phyloP scores from a whole-genome alignment of 2,329 filamentous ascomycete species.

The Ophiocordyceps polyrhachis-furcata region DNA sequence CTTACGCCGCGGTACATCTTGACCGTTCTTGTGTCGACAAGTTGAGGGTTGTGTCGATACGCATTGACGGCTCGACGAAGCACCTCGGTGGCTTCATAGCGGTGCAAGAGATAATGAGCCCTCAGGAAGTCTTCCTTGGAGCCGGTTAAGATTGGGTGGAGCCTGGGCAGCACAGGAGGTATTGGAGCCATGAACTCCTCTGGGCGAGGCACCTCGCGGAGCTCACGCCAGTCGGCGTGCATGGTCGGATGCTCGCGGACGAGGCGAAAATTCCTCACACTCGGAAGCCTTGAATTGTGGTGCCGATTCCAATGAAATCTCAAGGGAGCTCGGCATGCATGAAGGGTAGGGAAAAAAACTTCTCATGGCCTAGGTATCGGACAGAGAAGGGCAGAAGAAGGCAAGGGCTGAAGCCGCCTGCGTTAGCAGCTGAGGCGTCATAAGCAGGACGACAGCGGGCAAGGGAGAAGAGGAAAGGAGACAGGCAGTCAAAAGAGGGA shows the following conservation, averaged over 20 bases:
- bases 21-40: conserved; percentile 36
- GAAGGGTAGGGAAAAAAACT: too few relatives aligned
- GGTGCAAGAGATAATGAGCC: conserved; percentile 55
- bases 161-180: conserved; percentile 4
- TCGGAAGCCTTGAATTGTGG: too few relatives aligned
- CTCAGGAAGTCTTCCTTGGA: conserved; percentile 38
- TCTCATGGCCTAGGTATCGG: too few relatives aligned
- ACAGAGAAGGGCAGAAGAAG: too few relatives aligned
- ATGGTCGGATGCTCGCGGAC: neutral
- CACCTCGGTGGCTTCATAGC: conserved; percentile 54
- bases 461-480: too few relatives aligned
- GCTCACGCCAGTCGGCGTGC: neutral
- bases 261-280: neutral
- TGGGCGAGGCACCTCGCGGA: conserved; percentile 8
- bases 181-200: conserved; percentile 8
- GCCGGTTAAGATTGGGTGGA: neutral
- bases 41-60: conserved; percentile 31
- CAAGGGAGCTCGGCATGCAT: too few relatives aligned
- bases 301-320: too few relatives aligned
- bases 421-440: too few relatives aligned
- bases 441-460: too few relatives aligned
- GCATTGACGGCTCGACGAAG: conserved; percentile 47
- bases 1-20: conserved; percentile 53
- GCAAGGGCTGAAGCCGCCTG: too few relatives aligned
- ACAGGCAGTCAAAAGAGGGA: too few relatives aligned